Evolutionary conservation across 2,329 filamentous ascomycete species (phyloP).

Genomic region (Myriosclerotinia scirpicola): DNA sequence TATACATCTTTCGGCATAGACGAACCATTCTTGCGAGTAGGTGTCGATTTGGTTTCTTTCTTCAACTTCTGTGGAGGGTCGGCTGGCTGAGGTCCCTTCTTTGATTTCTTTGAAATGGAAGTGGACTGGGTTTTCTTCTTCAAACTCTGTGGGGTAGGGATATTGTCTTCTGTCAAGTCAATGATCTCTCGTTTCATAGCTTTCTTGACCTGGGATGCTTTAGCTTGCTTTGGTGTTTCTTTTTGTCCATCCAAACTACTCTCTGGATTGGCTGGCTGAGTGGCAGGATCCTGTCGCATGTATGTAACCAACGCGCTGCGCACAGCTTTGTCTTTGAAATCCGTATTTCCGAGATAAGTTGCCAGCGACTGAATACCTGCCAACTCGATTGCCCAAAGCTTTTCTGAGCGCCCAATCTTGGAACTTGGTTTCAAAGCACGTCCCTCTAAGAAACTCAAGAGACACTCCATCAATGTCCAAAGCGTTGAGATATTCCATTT

Average conservation of each 20-base stretch:
- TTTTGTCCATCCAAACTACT: no score
- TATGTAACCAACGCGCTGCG: background rate
- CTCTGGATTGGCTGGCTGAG: no score
- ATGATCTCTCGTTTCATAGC: background rate
- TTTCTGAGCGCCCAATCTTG: background rate
- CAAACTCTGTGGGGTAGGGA: background rate
- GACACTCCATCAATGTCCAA: conserved; percentile 5
- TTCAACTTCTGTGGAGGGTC: background rate
- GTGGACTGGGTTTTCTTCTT: background rate
- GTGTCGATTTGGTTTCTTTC: background rate
- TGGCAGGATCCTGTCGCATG: background rate
- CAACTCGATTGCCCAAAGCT: background rate
- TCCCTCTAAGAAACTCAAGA: background rate
- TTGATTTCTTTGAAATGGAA: background rate
- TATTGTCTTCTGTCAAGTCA: background rate
- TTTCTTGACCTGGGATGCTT: background rate
- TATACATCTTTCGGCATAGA: background rate
- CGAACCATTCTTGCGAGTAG: accelerated
- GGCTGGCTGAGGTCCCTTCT: background rate
- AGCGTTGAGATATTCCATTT: background rate
- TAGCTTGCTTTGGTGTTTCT: background rate
- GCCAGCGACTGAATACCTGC: background rate
- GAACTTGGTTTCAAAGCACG: background rate
- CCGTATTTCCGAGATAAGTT: background rate
- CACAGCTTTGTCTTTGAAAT: background rate